These are phyloP conservation scores for Penicillium egyptiacum DNA, from an alignment of 495 filamentous ascomycete species.

Conservation along the genomic window DNA sequence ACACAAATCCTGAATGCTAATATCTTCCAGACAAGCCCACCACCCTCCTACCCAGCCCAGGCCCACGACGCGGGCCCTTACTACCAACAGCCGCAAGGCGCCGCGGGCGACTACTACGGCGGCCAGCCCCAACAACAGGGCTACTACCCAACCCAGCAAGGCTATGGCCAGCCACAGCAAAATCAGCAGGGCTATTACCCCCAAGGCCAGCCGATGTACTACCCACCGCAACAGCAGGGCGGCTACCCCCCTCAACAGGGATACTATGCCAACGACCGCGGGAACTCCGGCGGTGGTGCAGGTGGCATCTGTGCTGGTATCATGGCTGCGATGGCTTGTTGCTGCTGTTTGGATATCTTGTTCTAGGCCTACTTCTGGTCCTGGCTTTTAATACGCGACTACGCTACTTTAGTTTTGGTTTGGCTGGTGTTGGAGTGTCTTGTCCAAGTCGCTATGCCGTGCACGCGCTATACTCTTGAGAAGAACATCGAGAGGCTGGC, in stretches of 20 bases:
- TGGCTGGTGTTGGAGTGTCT: neutral
- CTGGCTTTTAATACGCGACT: neutral
- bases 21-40: conserved; percentile 36
- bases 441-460: neutral
- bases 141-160: conserved; percentile 25
- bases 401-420: neutral
- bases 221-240: conserved; percentile 43
- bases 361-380: conserved; percentile 31
- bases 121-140: conserved; percentile 23
- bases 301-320: conserved; percentile 51
- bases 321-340: conserved; percentile 51
- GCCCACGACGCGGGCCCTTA: conserved; percentile 33
- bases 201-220: conserved; percentile 43
- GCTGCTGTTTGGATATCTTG: conserved; percentile 56
- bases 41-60: conserved; percentile 41
- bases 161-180: conserved; percentile 19
- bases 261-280: conserved; percentile 39
- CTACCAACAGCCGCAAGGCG: conserved; percentile 20
- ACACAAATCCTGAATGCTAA: neutral
- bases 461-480: neutral
- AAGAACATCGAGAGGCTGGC: neutral
- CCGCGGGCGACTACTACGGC: conserved; percentile 26
- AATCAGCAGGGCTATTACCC: conserved; percentile 30
- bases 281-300: conserved; percentile 25
- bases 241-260: conserved; percentile 46